phyloP scores from a whole-genome alignment of 352 stramenopile genomes.

The Pelagophyceae sp. region DNA sequence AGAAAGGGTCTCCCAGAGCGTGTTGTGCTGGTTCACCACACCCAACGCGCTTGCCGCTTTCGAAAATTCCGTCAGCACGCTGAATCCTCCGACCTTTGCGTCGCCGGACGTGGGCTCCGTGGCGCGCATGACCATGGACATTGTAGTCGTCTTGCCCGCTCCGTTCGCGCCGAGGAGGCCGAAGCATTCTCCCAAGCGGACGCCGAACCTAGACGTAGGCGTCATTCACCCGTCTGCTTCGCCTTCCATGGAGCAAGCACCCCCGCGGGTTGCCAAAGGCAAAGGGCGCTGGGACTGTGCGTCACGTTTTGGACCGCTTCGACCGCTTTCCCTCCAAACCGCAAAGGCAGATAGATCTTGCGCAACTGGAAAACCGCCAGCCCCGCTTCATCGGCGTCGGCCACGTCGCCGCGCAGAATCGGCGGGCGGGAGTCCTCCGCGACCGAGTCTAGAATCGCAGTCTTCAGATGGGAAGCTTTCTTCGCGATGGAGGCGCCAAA shows the following conservation, averaged over 20 bases:
- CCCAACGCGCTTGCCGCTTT: background rate
- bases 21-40: conserved; percentile 47
- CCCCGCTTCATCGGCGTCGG: background rate
- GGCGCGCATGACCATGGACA: conserved; percentile 6
- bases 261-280: too few species aligned
- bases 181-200: conserved; percentile 80
- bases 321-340: background rate
- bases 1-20: conserved; percentile 50
- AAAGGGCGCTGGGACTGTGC: too few species aligned
- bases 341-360: conserved; percentile 6
- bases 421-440: background rate
- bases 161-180: conserved; percentile 83
- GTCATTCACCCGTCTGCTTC: too few species aligned
- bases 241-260: too few species aligned
- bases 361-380: background rate
- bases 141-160: conserved; percentile 78
- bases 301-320: conserved; percentile 14
- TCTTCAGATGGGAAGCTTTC: background rate
- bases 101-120: conserved; percentile 10
- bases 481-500: background rate
- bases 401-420: background rate
- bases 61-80: background rate
- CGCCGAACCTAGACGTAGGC: too few species aligned
- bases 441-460: background rate
- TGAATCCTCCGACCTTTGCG: background rate